phyloP scores from a whole-genome alignment of 2,329 filamentous ascomycete genomes.

The Colletotrichum tanaceti region DNA sequence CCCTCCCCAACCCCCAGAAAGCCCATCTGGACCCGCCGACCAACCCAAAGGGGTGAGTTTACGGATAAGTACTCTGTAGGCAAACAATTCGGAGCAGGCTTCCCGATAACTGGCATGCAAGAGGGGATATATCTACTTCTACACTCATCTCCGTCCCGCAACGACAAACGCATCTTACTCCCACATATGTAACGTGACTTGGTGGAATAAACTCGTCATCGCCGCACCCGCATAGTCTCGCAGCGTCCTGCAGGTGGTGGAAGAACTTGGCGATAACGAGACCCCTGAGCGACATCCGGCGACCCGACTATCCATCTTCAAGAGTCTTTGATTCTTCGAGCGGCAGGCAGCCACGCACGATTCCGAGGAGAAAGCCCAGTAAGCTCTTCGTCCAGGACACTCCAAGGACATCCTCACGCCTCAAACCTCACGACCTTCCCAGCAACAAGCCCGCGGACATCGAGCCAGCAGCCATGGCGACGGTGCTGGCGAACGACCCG shows the following conservation, averaged over 20 bases:
- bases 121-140: not conserved
- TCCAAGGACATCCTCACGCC: not conserved
- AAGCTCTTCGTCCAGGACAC: no score
- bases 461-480: slow-evolving; percentile 26
- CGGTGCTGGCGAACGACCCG: slow-evolving; percentile 37
- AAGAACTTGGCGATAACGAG: not conserved
- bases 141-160: not conserved
- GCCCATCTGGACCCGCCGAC: no score
- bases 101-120: not conserved
- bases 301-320: not conserved
- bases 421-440: not conserved
- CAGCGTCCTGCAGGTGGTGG: not conserved
- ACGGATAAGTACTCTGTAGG: not conserved
- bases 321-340: no score
- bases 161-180: not conserved
- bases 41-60: no score
- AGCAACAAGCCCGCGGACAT: not conserved
- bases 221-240: not conserved
- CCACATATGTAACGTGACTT: slow-evolving; percentile 19
- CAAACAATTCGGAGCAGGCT: not conserved
- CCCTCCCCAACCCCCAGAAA: no score
- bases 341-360: not conserved
- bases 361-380: slow-evolving; percentile 10
- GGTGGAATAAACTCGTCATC: slow-evolving; percentile 34
- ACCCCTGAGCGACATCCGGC: slow-evolving; percentile 14